phyloP scores from a whole-genome alignment of 2,329 filamentous ascomycete genomes.

The Colletotrichum caudatum region DNA sequence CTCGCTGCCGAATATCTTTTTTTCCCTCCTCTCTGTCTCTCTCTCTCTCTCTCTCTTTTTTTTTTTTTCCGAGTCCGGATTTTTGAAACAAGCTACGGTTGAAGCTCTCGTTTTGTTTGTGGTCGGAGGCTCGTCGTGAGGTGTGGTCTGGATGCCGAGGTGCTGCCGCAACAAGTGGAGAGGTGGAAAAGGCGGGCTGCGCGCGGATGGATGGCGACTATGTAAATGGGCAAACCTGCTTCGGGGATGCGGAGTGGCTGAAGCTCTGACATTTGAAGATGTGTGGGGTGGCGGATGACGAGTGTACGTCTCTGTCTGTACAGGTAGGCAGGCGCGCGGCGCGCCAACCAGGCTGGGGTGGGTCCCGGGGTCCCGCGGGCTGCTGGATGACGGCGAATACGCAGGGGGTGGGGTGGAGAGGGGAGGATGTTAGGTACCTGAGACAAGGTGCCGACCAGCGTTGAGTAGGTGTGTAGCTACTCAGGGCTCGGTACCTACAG shows the following conservation, averaged over 20 bases:
- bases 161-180: neutral
- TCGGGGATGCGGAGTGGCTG: constrained; percentile 39
- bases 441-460: too few relatives aligned
- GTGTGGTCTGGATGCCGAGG: neutral
- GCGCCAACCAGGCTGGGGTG: constrained; percentile 1
- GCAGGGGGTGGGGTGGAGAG: neutral
- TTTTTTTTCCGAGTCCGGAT: neutral
- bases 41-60: too few relatives aligned
- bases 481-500: too few relatives aligned
- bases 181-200: constrained; percentile 4
- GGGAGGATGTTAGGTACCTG: too few relatives aligned
- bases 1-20: neutral
- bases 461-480: too few relatives aligned
- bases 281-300: constrained; percentile 37
- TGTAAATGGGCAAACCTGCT: constrained; percentile 36
- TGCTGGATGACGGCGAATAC: neutral
- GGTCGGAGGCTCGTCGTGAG: constrained; percentile 4
- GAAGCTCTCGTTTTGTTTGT: constrained; percentile 5
- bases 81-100: too few relatives aligned
- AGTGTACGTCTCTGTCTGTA: neutral
- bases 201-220: neutral
- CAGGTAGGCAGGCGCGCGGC: neutral
- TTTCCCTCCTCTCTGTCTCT: neutral
- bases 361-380: constrained; percentile 1
- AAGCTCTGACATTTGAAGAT: constrained; percentile 41